These are phyloP conservation scores for Funneliformis caledonium DNA, from an alignment of 371 early-diverging fungal genomes.

Conservation along the genomic window DNA sequence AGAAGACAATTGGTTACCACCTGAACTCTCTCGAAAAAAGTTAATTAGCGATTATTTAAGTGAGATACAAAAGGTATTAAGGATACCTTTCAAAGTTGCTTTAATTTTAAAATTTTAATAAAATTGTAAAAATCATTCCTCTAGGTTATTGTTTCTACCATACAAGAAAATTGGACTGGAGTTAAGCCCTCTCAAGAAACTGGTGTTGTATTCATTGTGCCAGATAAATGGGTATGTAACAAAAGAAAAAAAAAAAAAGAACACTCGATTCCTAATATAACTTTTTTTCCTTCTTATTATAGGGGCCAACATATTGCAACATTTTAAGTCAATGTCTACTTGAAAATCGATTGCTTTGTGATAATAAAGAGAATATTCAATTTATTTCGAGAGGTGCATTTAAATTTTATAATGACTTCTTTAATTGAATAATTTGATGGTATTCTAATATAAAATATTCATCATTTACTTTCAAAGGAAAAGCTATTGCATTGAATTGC, in stretches of 20 bases:
- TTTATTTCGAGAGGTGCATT: background rate
- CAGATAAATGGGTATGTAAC: background rate
- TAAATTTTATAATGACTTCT: no score
- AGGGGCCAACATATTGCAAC: background rate
- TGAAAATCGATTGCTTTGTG: background rate
- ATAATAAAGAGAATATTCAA: background rate
- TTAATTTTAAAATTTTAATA: background rate
- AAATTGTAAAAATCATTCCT: no score
- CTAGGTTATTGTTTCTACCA: background rate
- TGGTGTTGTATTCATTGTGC: background rate
- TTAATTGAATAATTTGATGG: no score
- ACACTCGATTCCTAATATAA: no score
- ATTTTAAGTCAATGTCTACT: background rate
- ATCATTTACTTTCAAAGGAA: background rate
- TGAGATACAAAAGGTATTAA: background rate
- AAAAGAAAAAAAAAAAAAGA: no score
- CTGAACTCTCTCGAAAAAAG: background rate
- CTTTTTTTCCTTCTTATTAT: no score
- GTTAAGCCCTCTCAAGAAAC: background rate
- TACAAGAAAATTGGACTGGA: background rate
- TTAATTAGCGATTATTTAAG: background rate
- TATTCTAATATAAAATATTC: no score
- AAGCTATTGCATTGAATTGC: background rate
- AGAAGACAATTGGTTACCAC: background rate
- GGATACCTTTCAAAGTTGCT: no score